Conservation (phyloP, 2,329 filamentous ascomycete species). For the Alternaria ethzedia region DNA sequence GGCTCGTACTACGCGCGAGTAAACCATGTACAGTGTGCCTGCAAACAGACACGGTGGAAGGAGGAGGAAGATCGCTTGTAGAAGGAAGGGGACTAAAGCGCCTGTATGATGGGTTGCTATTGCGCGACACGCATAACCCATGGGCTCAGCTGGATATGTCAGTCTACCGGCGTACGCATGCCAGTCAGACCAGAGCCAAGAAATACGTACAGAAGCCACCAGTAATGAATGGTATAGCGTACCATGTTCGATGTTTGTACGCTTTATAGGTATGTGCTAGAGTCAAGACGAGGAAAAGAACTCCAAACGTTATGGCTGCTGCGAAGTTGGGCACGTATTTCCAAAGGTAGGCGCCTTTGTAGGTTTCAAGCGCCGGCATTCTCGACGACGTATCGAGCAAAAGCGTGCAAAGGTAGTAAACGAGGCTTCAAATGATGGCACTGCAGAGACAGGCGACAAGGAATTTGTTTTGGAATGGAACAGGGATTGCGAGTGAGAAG, state of each 20-base stretch:
- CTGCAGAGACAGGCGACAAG: background rate
- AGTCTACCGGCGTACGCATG: constrained; percentile 2
- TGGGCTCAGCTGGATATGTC: constrained; percentile 52
- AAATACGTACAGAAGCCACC: constrained; percentile 56
- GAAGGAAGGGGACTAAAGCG: constrained; percentile 45
- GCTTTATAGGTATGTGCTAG: constrained; percentile 52
- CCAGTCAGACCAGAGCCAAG: background rate
- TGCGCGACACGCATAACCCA: constrained; percentile 60
- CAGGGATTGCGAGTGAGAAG: background rate
- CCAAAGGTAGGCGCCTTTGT: constrained; percentile 19
- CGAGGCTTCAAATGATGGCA: background rate
- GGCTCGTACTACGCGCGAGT: constrained; percentile 45
- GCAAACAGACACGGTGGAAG: constrained; percentile 53
- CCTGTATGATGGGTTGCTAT: constrained; percentile 37
- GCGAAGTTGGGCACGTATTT: constrained; percentile 53
- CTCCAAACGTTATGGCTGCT: constrained; percentile 55
- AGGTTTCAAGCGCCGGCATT: constrained; percentile 17
- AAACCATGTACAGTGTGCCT: constrained; percentile 54
- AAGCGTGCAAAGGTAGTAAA: background rate
- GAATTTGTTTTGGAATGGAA: background rate
- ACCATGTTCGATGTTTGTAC: constrained; percentile 51
- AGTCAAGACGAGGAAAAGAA: constrained; percentile 54
- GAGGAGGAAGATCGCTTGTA: constrained; percentile 50
- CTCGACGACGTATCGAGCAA: background rate
- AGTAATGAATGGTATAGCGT: constrained; percentile 55